These are phyloP conservation scores for Pichia norvegensis DNA, from an alignment of 1,139 yeast genomes.

Conservation along the genomic window DNA sequence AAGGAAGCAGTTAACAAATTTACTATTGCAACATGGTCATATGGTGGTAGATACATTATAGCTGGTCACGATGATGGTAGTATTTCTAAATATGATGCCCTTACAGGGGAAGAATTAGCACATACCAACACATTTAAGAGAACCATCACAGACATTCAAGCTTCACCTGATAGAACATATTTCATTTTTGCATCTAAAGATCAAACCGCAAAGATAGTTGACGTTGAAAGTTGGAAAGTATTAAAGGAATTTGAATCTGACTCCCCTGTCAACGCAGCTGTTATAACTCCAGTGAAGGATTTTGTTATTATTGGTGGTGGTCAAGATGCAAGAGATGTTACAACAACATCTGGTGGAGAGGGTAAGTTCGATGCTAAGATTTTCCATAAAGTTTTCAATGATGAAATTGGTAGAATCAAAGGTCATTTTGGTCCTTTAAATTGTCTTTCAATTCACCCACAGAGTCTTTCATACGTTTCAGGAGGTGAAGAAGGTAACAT, in stretches of 20 bases:
- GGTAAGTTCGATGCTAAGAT: constrained; percentile 97
- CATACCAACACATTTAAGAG: constrained; percentile 63
- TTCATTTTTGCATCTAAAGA: constrained; percentile 92
- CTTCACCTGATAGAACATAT: constrained; percentile 79
- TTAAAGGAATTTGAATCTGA: constrained; percentile 78
- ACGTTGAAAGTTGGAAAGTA: constrained; percentile 65
- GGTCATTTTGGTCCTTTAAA: constrained; percentile 99
- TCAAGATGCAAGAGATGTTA: constrained; percentile 97
- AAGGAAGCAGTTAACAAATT: constrained; percentile 57
- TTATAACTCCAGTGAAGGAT: constrained; percentile 87
- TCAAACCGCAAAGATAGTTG: constrained; percentile 74
- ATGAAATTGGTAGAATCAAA: constrained; percentile 92
- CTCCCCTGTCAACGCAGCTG: constrained; percentile 93
- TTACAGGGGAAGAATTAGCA: constrained; percentile 61
- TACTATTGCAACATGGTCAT: constrained; percentile 86
- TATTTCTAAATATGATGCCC: constrained; percentile 71
- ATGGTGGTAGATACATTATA: constrained; percentile 62
- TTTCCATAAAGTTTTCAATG: constrained; percentile 89
- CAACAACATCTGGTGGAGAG: constrained; percentile 87
- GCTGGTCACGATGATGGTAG: constrained; percentile 87
- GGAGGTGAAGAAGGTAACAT: constrained; percentile 99
- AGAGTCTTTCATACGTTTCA: constrained; percentile 85
- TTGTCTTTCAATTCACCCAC: constrained; percentile 89
- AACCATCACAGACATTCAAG: constrained; percentile 80
- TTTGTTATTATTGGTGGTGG: constrained; percentile 96